These are phyloP conservation scores for Aspergillus aculeatus DNA, from an alignment of 2,329 filamentous ascomycete species.

Conservation along the genomic window DNA sequence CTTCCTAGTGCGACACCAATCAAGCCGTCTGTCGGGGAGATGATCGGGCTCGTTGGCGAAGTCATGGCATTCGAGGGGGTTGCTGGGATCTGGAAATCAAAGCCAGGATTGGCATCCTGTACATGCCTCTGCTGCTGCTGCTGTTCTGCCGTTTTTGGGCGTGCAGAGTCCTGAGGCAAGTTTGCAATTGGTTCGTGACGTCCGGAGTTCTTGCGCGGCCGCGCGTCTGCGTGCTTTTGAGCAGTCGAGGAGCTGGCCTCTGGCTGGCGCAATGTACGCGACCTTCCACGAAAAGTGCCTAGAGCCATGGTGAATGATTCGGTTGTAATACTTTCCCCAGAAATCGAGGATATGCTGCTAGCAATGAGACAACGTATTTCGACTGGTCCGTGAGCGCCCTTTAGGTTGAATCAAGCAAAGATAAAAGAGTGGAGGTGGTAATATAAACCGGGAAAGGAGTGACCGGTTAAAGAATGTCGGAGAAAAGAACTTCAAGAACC, in stretches of 20 bases:
- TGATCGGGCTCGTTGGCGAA: slow-evolving; percentile 15
- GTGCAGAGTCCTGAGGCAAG: slow-evolving; percentile 21
- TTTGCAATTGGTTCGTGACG: slow-evolving; percentile 14
- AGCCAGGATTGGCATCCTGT: slow-evolving; percentile 14
- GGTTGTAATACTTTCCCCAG: background rate
- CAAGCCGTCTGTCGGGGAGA: slow-evolving; percentile 41
- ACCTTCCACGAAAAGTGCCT: slow-evolving; percentile 30
- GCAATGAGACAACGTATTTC: background rate
- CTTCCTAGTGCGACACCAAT: slow-evolving; percentile 77
- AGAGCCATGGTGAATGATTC: slow-evolving; percentile 27
- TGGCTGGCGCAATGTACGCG: slow-evolving; percentile 26
- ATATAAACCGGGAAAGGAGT: background rate
- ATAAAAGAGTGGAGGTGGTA: background rate
- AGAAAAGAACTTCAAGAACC: slow-evolving; percentile 19
- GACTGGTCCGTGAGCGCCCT: background rate
- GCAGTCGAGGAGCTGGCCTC: slow-evolving; percentile 33
- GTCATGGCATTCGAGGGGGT: slow-evolving; percentile 27
- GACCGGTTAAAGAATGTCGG: slow-evolving; percentile 11
- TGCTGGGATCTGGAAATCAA: slow-evolving; percentile 33
- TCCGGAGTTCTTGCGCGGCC: slow-evolving; percentile 32
- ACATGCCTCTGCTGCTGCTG: slow-evolving; percentile 11
- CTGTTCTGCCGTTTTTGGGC: slow-evolving; percentile 21
- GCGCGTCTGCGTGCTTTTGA: slow-evolving; percentile 33
- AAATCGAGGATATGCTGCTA: background rate
- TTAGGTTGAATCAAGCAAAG: background rate